Evolutionary conservation across 768 basidiomycete species (phyloP).

Genomic region (Suillus decipiens): DNA sequence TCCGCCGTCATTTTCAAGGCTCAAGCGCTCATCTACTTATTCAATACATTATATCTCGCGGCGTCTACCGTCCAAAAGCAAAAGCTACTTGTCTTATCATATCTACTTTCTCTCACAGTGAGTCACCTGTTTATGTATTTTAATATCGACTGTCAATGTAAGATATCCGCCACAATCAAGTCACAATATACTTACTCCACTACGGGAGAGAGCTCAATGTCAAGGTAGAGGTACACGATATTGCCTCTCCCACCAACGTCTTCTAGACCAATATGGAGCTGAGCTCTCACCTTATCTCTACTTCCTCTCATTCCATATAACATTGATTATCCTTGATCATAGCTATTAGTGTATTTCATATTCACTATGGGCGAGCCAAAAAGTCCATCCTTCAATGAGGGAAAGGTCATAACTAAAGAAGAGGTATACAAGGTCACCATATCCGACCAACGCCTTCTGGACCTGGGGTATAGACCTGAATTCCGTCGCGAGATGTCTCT

Average conservation of each 20-base stretch:
- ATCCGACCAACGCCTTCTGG: conserved; percentile 46
- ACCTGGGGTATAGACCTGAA: conserved; percentile 56
- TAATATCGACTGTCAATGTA: background rate
- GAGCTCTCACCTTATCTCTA: conserved; percentile 32
- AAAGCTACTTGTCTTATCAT: background rate
- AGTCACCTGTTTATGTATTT: background rate
- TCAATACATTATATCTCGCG: background rate
- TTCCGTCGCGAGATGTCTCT: conserved; percentile 62
- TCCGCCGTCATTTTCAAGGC: background rate
- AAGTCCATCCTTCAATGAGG: conserved; percentile 15
- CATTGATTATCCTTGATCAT: background rate
- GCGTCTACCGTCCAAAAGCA: background rate
- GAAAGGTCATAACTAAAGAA: conserved; percentile 16
- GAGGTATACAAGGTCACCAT: conserved; percentile 14
- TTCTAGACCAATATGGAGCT: conserved; percentile 50
- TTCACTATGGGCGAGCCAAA: background rate
- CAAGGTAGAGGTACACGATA: conserved; percentile 13
- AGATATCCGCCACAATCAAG: background rate
- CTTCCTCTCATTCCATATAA: background rate
- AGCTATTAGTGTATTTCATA: background rate
- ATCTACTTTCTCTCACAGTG: conserved; percentile 1
- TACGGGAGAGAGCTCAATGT: background rate
- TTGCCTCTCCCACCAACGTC: conserved; percentile 39
- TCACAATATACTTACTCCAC: background rate
- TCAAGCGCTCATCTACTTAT: background rate